Evolutionary conservation across 768 basidiomycete species (phyloP), one percentile per base, ranked within the genome.

Genomic region (Leccinellum rugosiceps): DNA sequence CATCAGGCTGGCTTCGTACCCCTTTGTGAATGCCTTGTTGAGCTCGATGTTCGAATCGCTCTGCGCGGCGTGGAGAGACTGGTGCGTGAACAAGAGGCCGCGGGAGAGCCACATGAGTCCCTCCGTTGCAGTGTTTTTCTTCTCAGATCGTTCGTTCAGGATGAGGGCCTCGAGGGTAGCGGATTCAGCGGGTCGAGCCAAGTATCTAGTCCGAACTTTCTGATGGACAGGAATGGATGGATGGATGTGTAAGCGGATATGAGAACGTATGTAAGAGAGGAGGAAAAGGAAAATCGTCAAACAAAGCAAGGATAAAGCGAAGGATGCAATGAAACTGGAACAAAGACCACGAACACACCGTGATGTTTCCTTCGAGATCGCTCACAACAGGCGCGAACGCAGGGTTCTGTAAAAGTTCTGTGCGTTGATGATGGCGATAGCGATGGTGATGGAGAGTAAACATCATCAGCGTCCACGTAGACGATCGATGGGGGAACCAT

Each of bases 101-200:
- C 94, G 86, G 49, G 94, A 80, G 50, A 99, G 82, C 97, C 97
- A 99, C 74, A 98, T 75, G 54, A 98, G 81, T 15, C 93, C 94
- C 68, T 95, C 88, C 0, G 95, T 97, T 3, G 96, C 93, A 1
- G 83, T 81, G 15, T 84, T 82, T 74, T 94, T 94, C 82, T 94
- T 92, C 75, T 93, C 90, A 23, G 74, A 75, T 72, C 90, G 87
- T 75, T 98, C 97, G 66, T 88, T 88, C 66, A 80, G 79, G 5
- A 94, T 86, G 26, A 99, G 84, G 49, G 79, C 75, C 75, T 99
- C 92, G 26, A 99, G 82, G 1, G 97, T 98, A 28, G 74, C 72
- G 6, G 89, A 93, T 59, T 83, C 63, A 2, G 73, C 72, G 2
- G 90, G 86, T 5, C 80, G 74, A 1, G 88, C 83, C 25, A 86